Evolutionary conservation across 805 yeast genomes (phyloP).

Genomic region (Saccharomycopsis synnaedendra): DNA sequence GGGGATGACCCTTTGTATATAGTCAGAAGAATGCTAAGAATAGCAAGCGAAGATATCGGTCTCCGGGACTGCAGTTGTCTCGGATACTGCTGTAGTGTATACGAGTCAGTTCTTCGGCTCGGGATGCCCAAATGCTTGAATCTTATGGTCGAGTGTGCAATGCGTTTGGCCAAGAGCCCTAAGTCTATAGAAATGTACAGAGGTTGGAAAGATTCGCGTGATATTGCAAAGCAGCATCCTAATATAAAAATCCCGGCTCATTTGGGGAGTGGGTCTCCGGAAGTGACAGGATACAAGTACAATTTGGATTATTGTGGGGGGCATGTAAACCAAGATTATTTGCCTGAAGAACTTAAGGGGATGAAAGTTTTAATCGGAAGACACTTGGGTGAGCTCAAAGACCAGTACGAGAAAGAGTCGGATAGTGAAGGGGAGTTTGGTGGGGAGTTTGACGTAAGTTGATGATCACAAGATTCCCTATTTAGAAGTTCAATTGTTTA

Average conservation of each 20-base stretch:
- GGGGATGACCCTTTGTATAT: conserved; percentile 92
- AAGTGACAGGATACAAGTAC: background rate
- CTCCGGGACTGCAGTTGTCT: conserved; percentile 69
- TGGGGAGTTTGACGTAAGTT: background rate
- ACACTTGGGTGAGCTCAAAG: conserved; percentile 10
- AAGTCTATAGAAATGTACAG: conserved; percentile 82
- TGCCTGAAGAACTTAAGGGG: conserved; percentile 6
- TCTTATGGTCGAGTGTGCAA: conserved; percentile 84
- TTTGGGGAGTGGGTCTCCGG: background rate
- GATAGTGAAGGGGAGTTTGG: conserved; percentile 15
- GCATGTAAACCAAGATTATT: conserved; percentile 1
- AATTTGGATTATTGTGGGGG: background rate
- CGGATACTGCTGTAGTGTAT: conserved; percentile 79
- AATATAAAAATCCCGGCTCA: conserved; percentile 5
- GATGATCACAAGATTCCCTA: no score
- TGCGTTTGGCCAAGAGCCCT: conserved; percentile 74
- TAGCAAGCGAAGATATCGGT: conserved; percentile 94
- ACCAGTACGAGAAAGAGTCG: background rate
- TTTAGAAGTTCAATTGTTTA: no score
- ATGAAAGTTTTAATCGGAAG: background rate
- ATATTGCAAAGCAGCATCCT: conserved; percentile 1
- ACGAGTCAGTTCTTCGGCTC: conserved; percentile 76
- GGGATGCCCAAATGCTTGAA: conserved; percentile 95
- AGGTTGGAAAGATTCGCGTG: conserved; percentile 43
- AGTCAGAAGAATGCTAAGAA: conserved; percentile 83